phyloP scores from a whole-genome alignment of 148 eudicot genomes.

The Chenopodium album region DNA sequence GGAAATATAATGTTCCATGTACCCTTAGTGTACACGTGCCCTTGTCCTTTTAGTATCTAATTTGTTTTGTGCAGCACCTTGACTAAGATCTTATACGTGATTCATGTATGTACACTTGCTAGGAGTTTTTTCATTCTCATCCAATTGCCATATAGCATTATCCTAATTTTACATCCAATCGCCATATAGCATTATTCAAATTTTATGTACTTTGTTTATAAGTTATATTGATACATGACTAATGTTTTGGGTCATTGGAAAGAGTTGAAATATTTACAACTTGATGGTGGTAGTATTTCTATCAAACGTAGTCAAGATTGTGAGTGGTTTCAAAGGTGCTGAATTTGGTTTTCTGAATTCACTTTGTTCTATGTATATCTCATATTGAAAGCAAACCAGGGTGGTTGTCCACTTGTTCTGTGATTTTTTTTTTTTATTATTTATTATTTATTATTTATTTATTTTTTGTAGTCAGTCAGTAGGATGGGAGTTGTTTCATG shows the following conservation, averaged over 20 bases:
- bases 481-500: too few species aligned
- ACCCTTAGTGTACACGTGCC: background rate
- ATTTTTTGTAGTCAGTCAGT: background rate
- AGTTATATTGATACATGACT: background rate
- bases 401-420: background rate
- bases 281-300: background rate
- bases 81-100: background rate
- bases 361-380: background rate
- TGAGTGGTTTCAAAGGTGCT: background rate
- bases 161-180: background rate
- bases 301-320: background rate
- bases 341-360: background rate
- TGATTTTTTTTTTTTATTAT: background rate
- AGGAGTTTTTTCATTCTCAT: too few species aligned
- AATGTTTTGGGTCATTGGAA: background rate
- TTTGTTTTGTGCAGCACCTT: background rate
- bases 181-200: background rate
- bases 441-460: too few species aligned
- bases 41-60: background rate
- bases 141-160: too few species aligned
- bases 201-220: background rate
- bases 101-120: too few species aligned
- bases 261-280: background rate
- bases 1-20: background rate
- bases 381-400: background rate